These are phyloP conservation scores for Metschnikowia colocasiae DNA, from an alignment of 805 yeast genomes.

Conservation along the genomic window DNA sequence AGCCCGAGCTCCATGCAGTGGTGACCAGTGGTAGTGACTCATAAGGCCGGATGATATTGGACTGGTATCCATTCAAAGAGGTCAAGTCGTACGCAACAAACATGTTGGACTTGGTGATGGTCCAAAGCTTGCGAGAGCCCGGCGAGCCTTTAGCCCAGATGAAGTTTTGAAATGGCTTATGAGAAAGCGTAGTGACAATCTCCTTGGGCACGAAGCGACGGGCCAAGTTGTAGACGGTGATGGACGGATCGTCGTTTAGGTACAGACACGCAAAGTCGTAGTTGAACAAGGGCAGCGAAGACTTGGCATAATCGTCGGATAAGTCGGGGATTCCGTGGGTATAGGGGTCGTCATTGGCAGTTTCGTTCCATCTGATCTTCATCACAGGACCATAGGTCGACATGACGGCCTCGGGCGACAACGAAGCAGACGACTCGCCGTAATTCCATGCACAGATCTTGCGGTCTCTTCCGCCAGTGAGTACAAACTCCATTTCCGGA, in stretches of 20 bases:
- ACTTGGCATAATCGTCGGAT: constrained; percentile 21
- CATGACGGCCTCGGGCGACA: constrained; percentile 64
- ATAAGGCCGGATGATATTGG: constrained; percentile 33
- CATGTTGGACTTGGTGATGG: constrained; percentile 38
- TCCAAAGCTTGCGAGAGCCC: constrained; percentile 31
- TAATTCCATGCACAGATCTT: constrained; percentile 72
- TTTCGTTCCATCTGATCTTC: constrained; percentile 61
- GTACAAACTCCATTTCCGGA: constrained; percentile 73
- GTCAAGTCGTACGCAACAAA: constrained; percentile 36
- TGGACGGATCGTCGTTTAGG: constrained; percentile 65
- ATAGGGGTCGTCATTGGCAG: constrained; percentile 32
- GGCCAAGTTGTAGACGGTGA: constrained; percentile 65
- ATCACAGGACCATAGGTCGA: constrained; percentile 76
- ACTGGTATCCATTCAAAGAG: constrained; percentile 14
- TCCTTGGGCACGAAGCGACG: constrained; percentile 75
- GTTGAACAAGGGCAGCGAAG: constrained; percentile 36
- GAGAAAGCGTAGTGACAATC: constrained; percentile 50
- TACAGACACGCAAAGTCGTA: constrained; percentile 74
- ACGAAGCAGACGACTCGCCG: constrained; percentile 25
- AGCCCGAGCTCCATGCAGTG: constrained; percentile 55
- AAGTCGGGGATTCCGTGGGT: constrained; percentile 5
- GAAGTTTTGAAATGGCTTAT: constrained; percentile 40
- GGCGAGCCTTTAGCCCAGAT: constrained; percentile 35
- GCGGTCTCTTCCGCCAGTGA: constrained; percentile 91
- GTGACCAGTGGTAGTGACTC: constrained; percentile 52